A percentile compares a stretch with the other conserved stretches of the same genome.
Evolutionary conservation across 2,329 filamentous ascomycete species (phyloP).

Genomic region (Aspergillus niger): DNA sequence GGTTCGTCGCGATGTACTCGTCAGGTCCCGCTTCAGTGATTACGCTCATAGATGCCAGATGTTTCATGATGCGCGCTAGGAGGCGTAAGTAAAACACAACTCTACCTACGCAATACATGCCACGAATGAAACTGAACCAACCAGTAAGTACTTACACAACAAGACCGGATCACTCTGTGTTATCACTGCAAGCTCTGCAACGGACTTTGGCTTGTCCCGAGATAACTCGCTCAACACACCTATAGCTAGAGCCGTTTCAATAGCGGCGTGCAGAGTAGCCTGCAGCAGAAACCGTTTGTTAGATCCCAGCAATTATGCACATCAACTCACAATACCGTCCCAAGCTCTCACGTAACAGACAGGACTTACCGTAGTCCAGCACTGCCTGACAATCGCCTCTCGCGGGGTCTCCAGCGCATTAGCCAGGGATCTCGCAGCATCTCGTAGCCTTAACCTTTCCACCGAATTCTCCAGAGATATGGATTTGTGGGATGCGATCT

Average conservation of each 20-base stretch:
- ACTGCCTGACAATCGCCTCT: constrained; percentile 20
- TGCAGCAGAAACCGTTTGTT: neutral
- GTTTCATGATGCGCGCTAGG: constrained; percentile 21
- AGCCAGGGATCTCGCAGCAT: constrained; percentile 19
- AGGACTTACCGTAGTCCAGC: constrained; percentile 18
- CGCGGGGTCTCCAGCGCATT: constrained; percentile 22
- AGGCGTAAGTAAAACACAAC: neutral
- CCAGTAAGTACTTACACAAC: constrained; percentile 11
- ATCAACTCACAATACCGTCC: neutral
- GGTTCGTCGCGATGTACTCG: constrained; percentile 17
- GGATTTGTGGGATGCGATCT: constrained; percentile 13
- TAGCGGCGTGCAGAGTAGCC: constrained; percentile 18
- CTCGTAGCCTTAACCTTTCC: constrained; percentile 19
- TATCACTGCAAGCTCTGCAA: constrained; percentile 16
- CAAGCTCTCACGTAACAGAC: neutral
- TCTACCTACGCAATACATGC: no score
- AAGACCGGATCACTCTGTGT: constrained; percentile 15
- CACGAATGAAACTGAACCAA: no score
- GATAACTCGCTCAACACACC: constrained; percentile 18
- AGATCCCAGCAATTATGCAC: neutral
- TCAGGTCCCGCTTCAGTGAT: constrained; percentile 20
- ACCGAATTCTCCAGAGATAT: constrained; percentile 9
- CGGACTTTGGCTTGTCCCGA: constrained; percentile 15
- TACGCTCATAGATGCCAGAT: constrained; percentile 20
- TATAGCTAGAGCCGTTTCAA: constrained; percentile 21